phyloP scores from a whole-genome alignment of 139 green algal genomes.

The Medakamo hakoo region DNA sequence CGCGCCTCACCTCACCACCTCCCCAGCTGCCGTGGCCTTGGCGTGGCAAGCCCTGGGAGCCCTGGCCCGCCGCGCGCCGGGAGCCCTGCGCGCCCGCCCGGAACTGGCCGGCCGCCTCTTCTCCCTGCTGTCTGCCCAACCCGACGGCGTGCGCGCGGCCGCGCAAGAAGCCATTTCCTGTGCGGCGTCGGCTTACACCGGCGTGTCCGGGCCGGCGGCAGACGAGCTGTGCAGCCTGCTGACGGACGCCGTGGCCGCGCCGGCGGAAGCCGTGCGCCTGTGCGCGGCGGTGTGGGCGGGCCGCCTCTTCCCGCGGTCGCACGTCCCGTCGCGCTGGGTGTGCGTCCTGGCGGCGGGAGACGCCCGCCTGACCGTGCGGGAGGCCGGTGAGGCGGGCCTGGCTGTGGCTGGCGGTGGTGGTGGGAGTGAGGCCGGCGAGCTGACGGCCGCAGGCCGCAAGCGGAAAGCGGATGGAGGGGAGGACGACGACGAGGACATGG shows the following conservation, averaged over 20 bases:
- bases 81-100: conserved; percentile 11
- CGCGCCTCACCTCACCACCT: too few species aligned
- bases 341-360: conserved; percentile 33
- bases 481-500: too few species aligned
- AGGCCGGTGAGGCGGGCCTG: conserved; percentile 17
- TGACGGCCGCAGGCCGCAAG: too few species aligned
- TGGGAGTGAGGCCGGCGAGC: too few species aligned
- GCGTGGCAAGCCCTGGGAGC: conserved; percentile 21
- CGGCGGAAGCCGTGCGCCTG: conserved; percentile 30
- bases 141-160: conserved; percentile 27
- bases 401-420: too few species aligned
- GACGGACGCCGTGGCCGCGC: conserved; percentile 23
- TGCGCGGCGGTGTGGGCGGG: conserved; percentile 52
- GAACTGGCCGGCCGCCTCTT: conserved; percentile 28
- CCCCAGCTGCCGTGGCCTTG: conserved; percentile 42
- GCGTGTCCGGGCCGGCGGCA: conserved; percentile 3
- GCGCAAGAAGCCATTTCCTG: conserved; percentile 37
- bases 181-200: conserved; percentile 32
- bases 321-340: conserved; percentile 28
- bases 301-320: conserved; percentile 36
- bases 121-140: conserved; percentile 27
- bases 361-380: conserved; percentile 31
- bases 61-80: too few species aligned
- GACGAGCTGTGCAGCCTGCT: conserved; percentile 32
- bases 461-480: too few species aligned